Percentiles rank a stretch among this genome's conserved stretches.
Conservation (phyloP, 176 grass and related monocot species). For the Hordeum vulgare region DNA sequence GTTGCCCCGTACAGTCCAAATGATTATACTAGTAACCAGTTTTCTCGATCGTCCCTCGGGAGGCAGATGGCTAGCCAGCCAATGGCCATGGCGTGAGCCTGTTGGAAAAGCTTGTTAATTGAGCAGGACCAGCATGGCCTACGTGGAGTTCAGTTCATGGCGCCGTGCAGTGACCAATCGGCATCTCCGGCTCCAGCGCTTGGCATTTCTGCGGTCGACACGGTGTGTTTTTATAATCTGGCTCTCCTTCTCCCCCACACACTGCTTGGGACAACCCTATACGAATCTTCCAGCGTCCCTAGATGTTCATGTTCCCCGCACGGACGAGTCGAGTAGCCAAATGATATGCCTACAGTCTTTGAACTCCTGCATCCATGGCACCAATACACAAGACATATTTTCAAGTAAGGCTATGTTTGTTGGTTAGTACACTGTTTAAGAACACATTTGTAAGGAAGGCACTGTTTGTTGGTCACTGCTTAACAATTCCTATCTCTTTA, state of each 20-base stretch:
- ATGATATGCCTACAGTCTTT: constrained; percentile 21
- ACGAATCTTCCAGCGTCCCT: constrained; percentile 38
- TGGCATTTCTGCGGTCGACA: constrained; percentile 19
- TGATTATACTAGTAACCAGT: not conserved
- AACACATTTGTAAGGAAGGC: not conserved
- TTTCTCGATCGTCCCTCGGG: not conserved
- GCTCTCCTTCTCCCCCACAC: not conserved
- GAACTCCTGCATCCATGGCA: not conserved
- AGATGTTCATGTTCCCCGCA: constrained; percentile 43
- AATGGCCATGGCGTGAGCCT: not conserved
- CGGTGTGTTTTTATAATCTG: not conserved
- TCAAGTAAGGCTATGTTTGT: not conserved
- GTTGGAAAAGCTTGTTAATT: not conserved
- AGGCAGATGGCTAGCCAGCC: not conserved
- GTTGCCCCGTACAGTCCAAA: constrained; percentile 1
- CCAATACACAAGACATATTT: not conserved
- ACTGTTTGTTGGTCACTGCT: too few species aligned
- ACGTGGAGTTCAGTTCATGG: constrained; percentile 12
- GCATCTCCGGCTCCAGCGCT: not conserved
- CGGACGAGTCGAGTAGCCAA: not conserved
- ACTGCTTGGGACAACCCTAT: constrained; percentile 16
- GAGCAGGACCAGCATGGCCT: constrained; percentile 8
- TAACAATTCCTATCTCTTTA: not conserved
- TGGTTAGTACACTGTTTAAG: not conserved
- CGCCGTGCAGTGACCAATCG: constrained; percentile 1